A percentile compares a stretch with the other conserved stretches of the same genome.
phyloP scores from a whole-genome alignment of 495 filamentous ascomycete species.

The Penicillium riverlandense region DNA sequence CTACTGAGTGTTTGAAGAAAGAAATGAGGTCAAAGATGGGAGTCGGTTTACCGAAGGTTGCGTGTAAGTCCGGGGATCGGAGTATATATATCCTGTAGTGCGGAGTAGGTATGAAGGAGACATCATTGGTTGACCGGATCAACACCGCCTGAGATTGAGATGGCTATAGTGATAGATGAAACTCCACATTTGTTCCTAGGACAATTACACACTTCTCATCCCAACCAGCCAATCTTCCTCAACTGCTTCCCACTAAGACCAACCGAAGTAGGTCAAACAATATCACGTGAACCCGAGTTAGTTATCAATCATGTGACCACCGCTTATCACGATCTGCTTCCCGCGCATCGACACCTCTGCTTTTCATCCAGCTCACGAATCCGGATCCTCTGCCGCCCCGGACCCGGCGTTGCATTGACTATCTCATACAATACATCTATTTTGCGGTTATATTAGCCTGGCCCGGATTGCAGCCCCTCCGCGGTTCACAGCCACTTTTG shows the following conservation, averaged over 20 bases:
- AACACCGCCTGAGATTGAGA: too few relatives aligned
- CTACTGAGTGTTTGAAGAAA: too few relatives aligned
- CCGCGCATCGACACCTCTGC: neutral
- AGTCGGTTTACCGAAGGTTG: neutral
- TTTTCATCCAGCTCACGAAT: neutral
- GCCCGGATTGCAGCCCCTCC: too few relatives aligned
- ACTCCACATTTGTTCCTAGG: too few relatives aligned
- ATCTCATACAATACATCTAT: too few relatives aligned
- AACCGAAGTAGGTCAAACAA: neutral
- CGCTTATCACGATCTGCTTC: neutral
- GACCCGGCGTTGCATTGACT: neutral
- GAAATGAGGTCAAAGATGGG: too few relatives aligned
- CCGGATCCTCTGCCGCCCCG: neutral
- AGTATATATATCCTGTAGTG: neutral
- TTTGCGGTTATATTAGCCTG: too few relatives aligned
- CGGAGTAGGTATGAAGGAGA: neutral
- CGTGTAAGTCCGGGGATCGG: neutral
- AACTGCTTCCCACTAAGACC: too few relatives aligned
- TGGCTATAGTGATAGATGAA: too few relatives aligned
- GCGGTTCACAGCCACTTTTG: too few relatives aligned
- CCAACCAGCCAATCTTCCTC: neutral
- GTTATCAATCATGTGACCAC: conserved; percentile 2
- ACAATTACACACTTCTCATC: neutral
- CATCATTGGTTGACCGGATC: neutral
- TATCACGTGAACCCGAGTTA: neutral